Evolutionary conservation across 495 filamentous ascomycete species (phyloP).

Genomic region (Cladorrhinum samala): DNA sequence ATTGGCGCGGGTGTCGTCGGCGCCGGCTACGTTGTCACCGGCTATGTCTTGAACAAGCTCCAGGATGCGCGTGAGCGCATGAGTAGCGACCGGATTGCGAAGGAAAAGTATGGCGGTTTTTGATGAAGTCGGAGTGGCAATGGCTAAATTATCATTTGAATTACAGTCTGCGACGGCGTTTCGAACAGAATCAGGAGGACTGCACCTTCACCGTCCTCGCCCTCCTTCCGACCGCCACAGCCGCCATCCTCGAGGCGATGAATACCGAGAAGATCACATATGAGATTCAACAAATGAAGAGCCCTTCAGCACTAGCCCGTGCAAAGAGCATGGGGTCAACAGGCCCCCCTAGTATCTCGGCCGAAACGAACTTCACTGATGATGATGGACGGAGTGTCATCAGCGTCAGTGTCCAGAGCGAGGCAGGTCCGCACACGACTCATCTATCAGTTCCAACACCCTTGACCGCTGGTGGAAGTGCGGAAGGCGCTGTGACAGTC

Average conservation of each 20-base stretch:
- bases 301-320: slow-evolving; percentile 54
- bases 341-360: slow-evolving; percentile 62
- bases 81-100: slow-evolving; percentile 89
- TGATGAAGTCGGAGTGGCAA: neutral
- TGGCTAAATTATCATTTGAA: neutral
- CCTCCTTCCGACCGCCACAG: slow-evolving; percentile 82
- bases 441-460: slow-evolving; percentile 53
- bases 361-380: slow-evolving; percentile 49
- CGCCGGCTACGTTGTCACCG: slow-evolving; percentile 83
- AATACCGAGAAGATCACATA: slow-evolving; percentile 85
- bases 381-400: slow-evolving; percentile 74
- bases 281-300: slow-evolving; percentile 91
- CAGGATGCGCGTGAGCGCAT: slow-evolving; percentile 89
- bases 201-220: slow-evolving; percentile 97
- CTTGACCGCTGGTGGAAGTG: slow-evolving; percentile 20
- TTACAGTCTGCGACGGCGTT: slow-evolving; percentile 78
- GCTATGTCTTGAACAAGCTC: slow-evolving; percentile 87
- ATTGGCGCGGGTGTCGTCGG: slow-evolving; percentile 82
- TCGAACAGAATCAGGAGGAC: slow-evolving; percentile 98
- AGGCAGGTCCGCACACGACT: slow-evolving; percentile 73
- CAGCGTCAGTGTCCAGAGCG: slow-evolving; percentile 60
- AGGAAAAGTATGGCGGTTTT: slow-evolving; percentile 70
- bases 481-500: slow-evolving; percentile 21
- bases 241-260: slow-evolving; percentile 79
- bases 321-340: slow-evolving; percentile 55